phyloP scores from a whole-genome alignment of 2,329 filamentous ascomycete genomes.

The Fusarium phyllophilum region DNA sequence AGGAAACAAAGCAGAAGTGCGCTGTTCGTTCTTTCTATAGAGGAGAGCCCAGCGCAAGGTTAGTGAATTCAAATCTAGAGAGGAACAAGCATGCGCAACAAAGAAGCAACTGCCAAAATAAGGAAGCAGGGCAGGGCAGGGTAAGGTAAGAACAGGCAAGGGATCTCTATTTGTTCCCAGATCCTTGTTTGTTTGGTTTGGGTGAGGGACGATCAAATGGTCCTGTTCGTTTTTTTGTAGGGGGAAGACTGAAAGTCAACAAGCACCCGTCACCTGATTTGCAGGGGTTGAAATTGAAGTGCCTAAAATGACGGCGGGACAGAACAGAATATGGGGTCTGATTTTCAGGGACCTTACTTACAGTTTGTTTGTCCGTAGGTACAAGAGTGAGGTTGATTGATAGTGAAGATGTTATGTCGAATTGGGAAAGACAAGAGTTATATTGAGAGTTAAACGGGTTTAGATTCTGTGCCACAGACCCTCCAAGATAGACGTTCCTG shows the following conservation, averaged over 20 bases:
- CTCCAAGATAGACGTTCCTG: slow-evolving; percentile 1
- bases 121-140: slow-evolving; percentile 13
- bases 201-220: slow-evolving; percentile 24
- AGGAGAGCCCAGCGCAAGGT: slow-evolving; percentile 23
- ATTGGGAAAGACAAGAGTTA: slow-evolving; percentile 12
- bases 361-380: background rate
- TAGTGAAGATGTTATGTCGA: slow-evolving; percentile 6
- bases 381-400: background rate
- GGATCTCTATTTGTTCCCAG: slow-evolving; percentile 21
- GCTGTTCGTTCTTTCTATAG: slow-evolving; percentile 42
- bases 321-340: slow-evolving; percentile 18
- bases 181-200: slow-evolving; percentile 42
- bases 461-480: slow-evolving; percentile 17
- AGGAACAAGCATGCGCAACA: slow-evolving; percentile 32
- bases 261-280: slow-evolving; percentile 44
- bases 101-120: slow-evolving; percentile 19
- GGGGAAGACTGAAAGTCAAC: slow-evolving; percentile 42
- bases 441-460: slow-evolving; percentile 7
- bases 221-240: slow-evolving; percentile 35
- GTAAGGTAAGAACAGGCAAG: background rate
- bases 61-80: slow-evolving; percentile 22
- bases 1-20: slow-evolving; percentile 40
- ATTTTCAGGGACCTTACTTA: background rate
- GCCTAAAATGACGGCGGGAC: slow-evolving; percentile 4
- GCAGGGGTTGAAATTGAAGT: slow-evolving; percentile 33